phyloP scores from a whole-genome alignment of 148 eudicot species.

The Silene conica region DNA sequence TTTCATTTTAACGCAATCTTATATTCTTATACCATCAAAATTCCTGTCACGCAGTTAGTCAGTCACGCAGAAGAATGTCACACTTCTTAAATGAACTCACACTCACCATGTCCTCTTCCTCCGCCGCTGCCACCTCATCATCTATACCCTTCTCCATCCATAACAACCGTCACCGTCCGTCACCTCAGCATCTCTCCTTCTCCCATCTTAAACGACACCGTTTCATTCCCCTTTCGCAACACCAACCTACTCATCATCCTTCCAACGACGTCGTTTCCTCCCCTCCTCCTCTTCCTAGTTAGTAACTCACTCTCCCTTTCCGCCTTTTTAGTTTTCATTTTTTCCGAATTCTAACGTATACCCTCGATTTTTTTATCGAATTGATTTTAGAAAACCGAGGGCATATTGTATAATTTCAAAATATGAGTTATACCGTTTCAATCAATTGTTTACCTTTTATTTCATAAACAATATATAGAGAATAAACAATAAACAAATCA shows the following conservation, averaged over 20 bases:
- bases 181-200: not conserved
- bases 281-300: slow-evolving; percentile 22
- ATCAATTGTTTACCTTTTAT: no score
- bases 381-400: no score
- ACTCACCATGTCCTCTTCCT: not conserved
- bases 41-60: not conserved
- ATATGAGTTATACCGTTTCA: no score
- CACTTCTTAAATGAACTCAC: not conserved
- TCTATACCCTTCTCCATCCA: slow-evolving; percentile 1
- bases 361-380: no score
- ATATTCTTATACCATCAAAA: no score
- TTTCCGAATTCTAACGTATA: no score
- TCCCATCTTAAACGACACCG: slow-evolving; percentile 7
- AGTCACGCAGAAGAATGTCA: not conserved
- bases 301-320: not conserved
- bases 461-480: no score
- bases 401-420: no score
- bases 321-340: no score
- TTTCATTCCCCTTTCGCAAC: not conserved
- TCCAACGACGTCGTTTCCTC: slow-evolving; percentile 8
- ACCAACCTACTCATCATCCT: slow-evolving; percentile 2
- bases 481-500: no score
- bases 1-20: not conserved
- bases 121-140: not conserved
- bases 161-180: not conserved